These are phyloP conservation scores for Backusella psychrophila DNA, from an alignment of 192 early-diverging fungal genomes.

Conservation along the genomic window DNA sequence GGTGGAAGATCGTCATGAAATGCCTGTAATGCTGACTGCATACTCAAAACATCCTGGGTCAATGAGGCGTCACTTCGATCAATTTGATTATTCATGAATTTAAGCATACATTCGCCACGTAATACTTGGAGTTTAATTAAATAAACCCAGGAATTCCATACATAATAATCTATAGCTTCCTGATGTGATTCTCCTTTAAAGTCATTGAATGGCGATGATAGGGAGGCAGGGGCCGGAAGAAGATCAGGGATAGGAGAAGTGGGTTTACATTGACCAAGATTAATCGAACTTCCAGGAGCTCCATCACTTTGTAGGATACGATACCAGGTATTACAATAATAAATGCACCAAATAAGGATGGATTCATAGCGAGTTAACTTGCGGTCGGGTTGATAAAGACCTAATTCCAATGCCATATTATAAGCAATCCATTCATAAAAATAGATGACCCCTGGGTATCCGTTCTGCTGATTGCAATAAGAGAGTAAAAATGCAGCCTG, in stretches of 20 bases:
- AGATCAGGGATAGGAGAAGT: constrained; percentile 10
- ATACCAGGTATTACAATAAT: constrained; percentile 37
- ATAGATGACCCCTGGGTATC: constrained; percentile 27
- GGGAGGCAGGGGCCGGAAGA: not conserved
- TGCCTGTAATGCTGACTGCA: constrained; percentile 4
- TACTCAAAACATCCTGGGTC: constrained; percentile 16
- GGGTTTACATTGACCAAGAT: constrained; percentile 9
- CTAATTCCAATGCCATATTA: constrained; percentile 36
- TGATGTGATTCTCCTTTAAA: not conserved
- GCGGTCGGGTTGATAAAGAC: constrained; percentile 22
- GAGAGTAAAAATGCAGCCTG: constrained; percentile 36
- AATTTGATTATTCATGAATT: constrained; percentile 5
- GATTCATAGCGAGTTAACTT: constrained; percentile 22
- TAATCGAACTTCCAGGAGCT: not conserved
- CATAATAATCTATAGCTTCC: constrained; percentile 18
- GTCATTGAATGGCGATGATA: not conserved
- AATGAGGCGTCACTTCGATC: not conserved
- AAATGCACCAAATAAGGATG: constrained; percentile 34
- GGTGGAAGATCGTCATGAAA: constrained; percentile 5
- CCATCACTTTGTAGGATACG: constrained; percentile 23
- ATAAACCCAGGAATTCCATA: constrained; percentile 30
- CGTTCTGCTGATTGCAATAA: constrained; percentile 38
- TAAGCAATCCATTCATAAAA: constrained; percentile 41
- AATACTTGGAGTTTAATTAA: constrained; percentile 28
- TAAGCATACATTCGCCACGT: constrained; percentile 25